phyloP scores from a whole-genome alignment of 176 grass and related monocot species.

The Aegilops speltoides region DNA sequence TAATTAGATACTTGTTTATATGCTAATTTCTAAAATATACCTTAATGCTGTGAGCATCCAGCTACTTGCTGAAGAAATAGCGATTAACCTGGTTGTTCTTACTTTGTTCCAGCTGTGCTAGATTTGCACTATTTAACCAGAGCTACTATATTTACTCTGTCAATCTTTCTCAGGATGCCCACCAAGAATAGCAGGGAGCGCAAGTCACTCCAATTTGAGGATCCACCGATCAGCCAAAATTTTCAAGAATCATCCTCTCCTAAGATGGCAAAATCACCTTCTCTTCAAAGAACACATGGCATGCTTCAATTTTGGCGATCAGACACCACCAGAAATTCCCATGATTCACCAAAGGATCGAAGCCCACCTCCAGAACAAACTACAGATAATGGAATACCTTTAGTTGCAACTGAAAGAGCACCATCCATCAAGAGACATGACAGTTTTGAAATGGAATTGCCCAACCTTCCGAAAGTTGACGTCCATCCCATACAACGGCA shows the following conservation, averaged over 20 bases:
- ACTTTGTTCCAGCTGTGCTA: not conserved
- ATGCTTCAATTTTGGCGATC: constrained; percentile 66
- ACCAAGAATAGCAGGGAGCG: constrained; percentile 69
- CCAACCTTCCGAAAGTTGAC: constrained; percentile 95
- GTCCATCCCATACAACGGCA: constrained; percentile 77
- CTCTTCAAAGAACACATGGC: constrained; percentile 81
- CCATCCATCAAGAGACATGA: constrained; percentile 95
- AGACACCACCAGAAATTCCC: constrained; percentile 69
- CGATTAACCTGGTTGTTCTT: not conserved
- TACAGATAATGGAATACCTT: constrained; percentile 54
- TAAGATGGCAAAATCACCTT: constrained; percentile 95
- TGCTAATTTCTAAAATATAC: not conserved
- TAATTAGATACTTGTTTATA: too few species aligned
- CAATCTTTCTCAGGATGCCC: constrained; percentile 66
- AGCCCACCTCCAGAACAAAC: constrained; percentile 76
- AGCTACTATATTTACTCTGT: constrained; percentile 24
- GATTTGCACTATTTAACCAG: constrained; percentile 8
- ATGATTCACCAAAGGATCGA: constrained; percentile 88
- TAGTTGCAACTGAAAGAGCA: constrained; percentile 55
- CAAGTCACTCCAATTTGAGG: constrained; percentile 70
- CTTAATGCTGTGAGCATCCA: not conserved
- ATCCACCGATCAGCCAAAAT: constrained; percentile 48
- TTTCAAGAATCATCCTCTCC: constrained; percentile 79
- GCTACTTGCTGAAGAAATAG: not conserved
- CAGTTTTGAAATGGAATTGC: constrained; percentile 84